Evolutionary conservation across 768 basidiomycete species (phyloP).

Genomic region (Lentinula sp.): DNA sequence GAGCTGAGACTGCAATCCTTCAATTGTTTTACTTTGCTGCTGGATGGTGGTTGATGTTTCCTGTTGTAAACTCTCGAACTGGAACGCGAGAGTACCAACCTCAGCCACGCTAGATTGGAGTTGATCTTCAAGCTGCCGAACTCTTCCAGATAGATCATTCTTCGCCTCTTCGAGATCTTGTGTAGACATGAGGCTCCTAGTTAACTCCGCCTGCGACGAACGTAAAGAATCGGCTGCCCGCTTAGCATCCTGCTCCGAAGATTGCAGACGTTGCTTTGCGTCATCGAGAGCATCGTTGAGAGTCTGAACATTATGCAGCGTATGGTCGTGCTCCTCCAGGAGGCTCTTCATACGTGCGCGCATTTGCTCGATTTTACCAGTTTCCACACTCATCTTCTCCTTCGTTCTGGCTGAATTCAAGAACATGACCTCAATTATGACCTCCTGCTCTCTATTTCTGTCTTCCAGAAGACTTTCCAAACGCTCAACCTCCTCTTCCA

Average conservation of each 20-base stretch:
- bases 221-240: constrained; percentile 21
- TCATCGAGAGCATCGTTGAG: constrained; percentile 11
- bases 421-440: constrained; percentile 7
- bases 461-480: constrained; percentile 15
- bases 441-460: constrained; percentile 7
- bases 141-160: neutral
- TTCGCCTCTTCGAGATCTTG: neutral
- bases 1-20: constrained; percentile 18
- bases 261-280: constrained; percentile 8
- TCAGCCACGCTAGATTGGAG: constrained; percentile 5
- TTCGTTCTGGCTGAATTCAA: constrained; percentile 2
- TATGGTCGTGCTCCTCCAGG: constrained; percentile 4
- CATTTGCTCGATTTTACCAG: neutral
- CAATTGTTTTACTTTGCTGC: constrained; percentile 12
- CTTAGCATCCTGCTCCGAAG: constrained; percentile 10
- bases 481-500: constrained; percentile 57
- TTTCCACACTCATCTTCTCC: constrained; percentile 1
- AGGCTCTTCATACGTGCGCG: constrained; percentile 28
- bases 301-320: constrained; percentile 4
- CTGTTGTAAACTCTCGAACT: constrained; percentile 10
- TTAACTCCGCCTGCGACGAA: constrained; percentile 11
- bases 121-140: constrained; percentile 6
- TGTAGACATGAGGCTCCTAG: neutral
- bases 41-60: constrained; percentile 10
- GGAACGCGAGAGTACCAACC: constrained; percentile 2